Percentiles rank a stretch among this genome's conserved stretches.
Evolutionary conservation across 2,329 filamentous ascomycete genomes (phyloP).

Genomic region (Paraphoma chrysanthemicola): DNA sequence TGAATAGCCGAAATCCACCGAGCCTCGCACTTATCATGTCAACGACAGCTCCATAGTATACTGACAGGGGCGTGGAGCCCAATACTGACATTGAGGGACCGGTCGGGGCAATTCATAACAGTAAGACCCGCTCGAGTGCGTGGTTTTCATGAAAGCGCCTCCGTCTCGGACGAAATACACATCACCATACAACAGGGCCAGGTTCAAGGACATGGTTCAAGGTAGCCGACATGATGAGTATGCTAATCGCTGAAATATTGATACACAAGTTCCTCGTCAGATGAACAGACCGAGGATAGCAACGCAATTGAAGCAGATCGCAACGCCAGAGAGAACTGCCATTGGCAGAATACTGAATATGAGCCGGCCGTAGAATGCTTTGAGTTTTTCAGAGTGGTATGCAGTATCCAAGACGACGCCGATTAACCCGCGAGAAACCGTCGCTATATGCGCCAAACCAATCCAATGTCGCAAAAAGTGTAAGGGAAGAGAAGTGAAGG

Average conservation of each 20-base stretch:
- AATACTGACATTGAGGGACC: no score
- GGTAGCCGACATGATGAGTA: background rate
- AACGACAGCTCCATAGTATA: no score
- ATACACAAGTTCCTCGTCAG: background rate
- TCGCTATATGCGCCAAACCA: background rate
- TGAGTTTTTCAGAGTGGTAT: background rate
- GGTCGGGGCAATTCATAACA: no score
- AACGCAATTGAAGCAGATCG: background rate
- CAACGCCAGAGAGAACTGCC: slow-evolving; percentile 3
- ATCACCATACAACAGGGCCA: no score
- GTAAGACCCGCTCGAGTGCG: no score
- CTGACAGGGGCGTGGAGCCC: no score
- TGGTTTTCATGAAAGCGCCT: no score
- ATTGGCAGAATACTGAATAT: background rate
- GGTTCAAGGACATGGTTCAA: no score
- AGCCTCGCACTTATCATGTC: background rate
- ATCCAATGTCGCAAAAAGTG: background rate
- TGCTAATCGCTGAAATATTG: background rate
- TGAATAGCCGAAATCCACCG: slow-evolving; percentile 10
- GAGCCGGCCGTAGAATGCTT: slow-evolving; percentile 4
- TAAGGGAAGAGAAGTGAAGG: background rate
- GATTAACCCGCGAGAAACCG: background rate
- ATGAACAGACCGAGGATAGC: no score
- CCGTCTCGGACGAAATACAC: no score
- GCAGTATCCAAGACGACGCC: background rate